A percentile compares a stretch with the other conserved stretches of the same genome.
Evolutionary conservation across 2,329 filamentous ascomycete species (phyloP).

Genomic region (Ophiostoma tasmaniense): DNA sequence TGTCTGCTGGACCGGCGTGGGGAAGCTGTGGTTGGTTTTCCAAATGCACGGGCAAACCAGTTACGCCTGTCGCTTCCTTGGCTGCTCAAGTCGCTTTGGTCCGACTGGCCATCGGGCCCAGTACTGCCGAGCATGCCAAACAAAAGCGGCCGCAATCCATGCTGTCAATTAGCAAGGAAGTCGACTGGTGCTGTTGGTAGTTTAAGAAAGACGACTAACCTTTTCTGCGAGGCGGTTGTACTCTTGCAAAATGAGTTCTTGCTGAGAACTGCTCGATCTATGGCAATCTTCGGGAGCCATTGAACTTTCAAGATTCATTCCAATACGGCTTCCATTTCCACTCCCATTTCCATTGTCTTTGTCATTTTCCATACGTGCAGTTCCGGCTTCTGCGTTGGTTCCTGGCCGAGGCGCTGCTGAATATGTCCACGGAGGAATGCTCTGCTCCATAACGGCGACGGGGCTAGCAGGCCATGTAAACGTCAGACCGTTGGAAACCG

Average conservation of each 20-base stretch:
- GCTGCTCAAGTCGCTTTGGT: slow-evolving; percentile 3
- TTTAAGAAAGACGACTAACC: slow-evolving; percentile 29
- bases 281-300: neutral
- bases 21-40: slow-evolving; percentile 24
- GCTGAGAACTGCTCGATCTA: slow-evolving; percentile 27
- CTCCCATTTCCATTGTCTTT: neutral
- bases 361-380: neutral
- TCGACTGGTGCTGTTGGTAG: neutral
- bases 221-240: slow-evolving; percentile 54
- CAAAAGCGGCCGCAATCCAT: slow-evolving; percentile 41
- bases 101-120: slow-evolving; percentile 8
- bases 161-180: slow-evolving; percentile 31
- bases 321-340: neutral
- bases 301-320: neutral
- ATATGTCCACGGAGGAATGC: slow-evolving; percentile 1
- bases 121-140: neutral
- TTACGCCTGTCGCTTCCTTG: slow-evolving; percentile 20
- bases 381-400: neutral
- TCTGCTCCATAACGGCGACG: slow-evolving; percentile 9
- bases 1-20: slow-evolving; percentile 16
- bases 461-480: slow-evolving; percentile 6
- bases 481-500: neutral
- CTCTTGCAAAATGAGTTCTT: slow-evolving; percentile 42
- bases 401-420: neutral
- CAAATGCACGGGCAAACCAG: slow-evolving; percentile 29